Evolutionary conservation across 1,139 yeast species (phyloP), one percentile per base, ranked within the genome.

Genomic region (Williopsis jadinii): DNA sequence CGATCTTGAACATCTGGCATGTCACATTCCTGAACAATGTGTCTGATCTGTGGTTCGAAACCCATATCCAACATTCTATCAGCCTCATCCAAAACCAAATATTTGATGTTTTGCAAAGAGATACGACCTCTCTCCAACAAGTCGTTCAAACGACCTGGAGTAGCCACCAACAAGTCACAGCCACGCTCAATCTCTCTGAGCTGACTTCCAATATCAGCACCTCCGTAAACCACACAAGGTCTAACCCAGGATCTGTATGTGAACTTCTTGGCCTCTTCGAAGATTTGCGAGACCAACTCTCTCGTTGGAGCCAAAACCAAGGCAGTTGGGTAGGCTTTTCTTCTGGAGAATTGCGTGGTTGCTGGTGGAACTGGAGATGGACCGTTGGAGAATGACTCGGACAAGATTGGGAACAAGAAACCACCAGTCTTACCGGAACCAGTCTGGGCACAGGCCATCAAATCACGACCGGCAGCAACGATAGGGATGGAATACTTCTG

Each of bases 381-480:
- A 38, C 99, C 99, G 58, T 74, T 78, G 65, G 77, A 71, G 70
- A 82, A 92, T 48, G 95, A 85, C 70, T 90, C 92, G 37, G 95
- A 84, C 56, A 92, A 76, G 46, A 94, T 95, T 53, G 99, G 99
- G 85, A 92, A 92, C 62, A 92, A 75, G 77, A 92, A 92, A 53
- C 98, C 99, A 75, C 98, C 97, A 63, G 99, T 92, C 74, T 92
- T 92, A 78, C 99, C 99, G 44, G 97, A 90, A 85, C 94, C 97
- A 57, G 98, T 92, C 74, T 92, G 98, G 50, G 98, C 98, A 81
- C 98, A 92, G 36, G 98, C 98, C 98, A 92, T 92, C 70, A 92
- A 80, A 69, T 92, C 99, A 72, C 98, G 83, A 58, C 95, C 95
- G 41, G 73, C 80, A 47, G 95, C 88, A 54, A 94, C 95, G 58